Evolutionary conservation across 2,329 filamentous ascomycete genomes (phyloP).

Genomic region (Aureobasidium vineae): DNA sequence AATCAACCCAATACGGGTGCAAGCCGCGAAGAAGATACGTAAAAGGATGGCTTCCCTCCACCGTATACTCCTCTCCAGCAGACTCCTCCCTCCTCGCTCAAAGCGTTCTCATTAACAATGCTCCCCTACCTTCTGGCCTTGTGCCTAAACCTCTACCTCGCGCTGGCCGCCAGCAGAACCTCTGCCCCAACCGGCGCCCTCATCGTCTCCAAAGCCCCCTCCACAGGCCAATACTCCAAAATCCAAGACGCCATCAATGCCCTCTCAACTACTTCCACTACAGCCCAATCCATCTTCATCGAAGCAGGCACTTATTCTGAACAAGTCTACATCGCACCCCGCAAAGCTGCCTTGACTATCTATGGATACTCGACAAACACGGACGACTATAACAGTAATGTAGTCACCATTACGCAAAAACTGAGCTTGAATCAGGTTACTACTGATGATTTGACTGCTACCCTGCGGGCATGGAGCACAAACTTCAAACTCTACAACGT

Average conservation of each 20-base stretch:
- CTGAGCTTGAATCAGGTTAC: slow-evolving; percentile 49
- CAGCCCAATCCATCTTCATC: slow-evolving; percentile 62
- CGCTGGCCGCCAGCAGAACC: slow-evolving; percentile 41
- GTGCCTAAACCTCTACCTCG: slow-evolving; percentile 29
- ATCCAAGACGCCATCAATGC: slow-evolving; percentile 59
- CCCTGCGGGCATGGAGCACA: slow-evolving; percentile 49
- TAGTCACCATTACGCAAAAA: slow-evolving; percentile 55
- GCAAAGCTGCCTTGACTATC: slow-evolving; percentile 53
- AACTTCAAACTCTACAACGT: slow-evolving; percentile 64
- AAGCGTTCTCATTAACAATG: no score
- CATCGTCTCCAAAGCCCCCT: slow-evolving; percentile 44
- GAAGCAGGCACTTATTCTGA: slow-evolving; percentile 60
- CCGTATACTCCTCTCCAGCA: background rate
- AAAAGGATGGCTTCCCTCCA: background rate
- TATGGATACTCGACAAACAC: slow-evolving; percentile 60
- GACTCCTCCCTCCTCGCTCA: background rate
- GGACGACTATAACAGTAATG: slow-evolving; percentile 54
- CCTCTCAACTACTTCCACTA: slow-evolving; percentile 53
- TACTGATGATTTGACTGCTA: slow-evolving; percentile 56
- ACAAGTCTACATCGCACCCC: slow-evolving; percentile 55
- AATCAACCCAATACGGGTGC: background rate
- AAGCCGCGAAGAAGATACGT: background rate
- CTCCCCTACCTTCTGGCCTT: slow-evolving; percentile 23
- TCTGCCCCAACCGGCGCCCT: slow-evolving; percentile 53
- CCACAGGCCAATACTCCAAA: slow-evolving; percentile 42